These are phyloP conservation scores for Chenopodium quinoa DNA, from an alignment of 148 eudicot species.

Conservation along the genomic window DNA sequence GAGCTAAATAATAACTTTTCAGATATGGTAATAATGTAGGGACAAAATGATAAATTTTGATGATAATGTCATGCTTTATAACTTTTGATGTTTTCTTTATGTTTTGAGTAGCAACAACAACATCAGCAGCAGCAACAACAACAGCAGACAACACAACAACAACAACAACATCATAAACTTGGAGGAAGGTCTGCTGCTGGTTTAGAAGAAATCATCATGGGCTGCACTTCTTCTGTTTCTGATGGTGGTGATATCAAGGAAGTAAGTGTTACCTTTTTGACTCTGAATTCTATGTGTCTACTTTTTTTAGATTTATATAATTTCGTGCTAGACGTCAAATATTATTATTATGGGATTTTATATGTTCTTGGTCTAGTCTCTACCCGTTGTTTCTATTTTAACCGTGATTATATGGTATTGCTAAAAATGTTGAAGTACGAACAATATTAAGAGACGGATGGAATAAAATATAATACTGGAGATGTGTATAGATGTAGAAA, in stretches of 20 bases:
- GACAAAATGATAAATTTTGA: constrained; percentile 44
- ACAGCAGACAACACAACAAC: constrained; percentile 45
- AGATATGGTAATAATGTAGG: constrained; percentile 13
- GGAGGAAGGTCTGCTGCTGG: constrained; percentile 86
- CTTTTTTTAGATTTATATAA: background rate
- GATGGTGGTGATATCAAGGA: constrained; percentile 40
- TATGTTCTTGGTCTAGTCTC: too few species aligned
- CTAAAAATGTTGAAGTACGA: too few species aligned
- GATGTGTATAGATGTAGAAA: background rate
- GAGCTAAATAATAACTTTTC: constrained; percentile 9
- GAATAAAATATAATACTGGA: background rate
- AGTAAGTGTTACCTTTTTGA: constrained; percentile 50
- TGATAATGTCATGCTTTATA: constrained; percentile 34
- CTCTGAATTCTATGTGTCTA: constrained; percentile 41
- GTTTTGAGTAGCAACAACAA: constrained; percentile 25
- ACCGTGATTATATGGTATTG: too few species aligned
- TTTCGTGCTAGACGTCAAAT: too few species aligned
- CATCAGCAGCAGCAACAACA: constrained; percentile 40
- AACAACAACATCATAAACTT: constrained; percentile 69
- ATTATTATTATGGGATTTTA: too few species aligned
- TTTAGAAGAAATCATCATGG: constrained; percentile 92
- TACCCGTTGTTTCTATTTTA: too few species aligned
- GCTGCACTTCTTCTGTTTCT: constrained; percentile 59
- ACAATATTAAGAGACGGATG: too few species aligned
- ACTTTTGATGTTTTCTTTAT: constrained; percentile 8